Evolutionary conservation across 2,329 filamentous ascomycete species (phyloP), one percentile per base, ranked within the genome.

Genomic region (Plectosphaerella cucumerina): DNA sequence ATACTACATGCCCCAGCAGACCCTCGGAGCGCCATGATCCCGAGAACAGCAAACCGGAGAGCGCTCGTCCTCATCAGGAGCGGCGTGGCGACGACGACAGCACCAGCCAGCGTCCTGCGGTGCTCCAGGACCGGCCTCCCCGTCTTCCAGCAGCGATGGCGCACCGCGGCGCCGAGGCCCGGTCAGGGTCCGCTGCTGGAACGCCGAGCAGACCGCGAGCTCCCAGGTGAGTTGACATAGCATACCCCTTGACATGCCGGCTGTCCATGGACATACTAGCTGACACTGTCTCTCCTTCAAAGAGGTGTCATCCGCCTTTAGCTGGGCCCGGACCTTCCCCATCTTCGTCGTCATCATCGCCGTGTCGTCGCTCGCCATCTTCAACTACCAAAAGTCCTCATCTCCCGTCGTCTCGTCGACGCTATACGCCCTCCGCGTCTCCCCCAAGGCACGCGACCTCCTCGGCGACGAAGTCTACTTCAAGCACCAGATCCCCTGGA

Each of bases 311-410:
- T n/a, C 18, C n/a, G 43, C 45, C 46, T 81, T 82, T 65, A 76
- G 78, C 59, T 92, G 88, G 87, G 66, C 77, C 50, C 81, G 81
- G 60, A 90, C 90, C 1, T 70, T 96, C 33, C 93, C 93, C 49
- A 73, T 96, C 66, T 97, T 97, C 78, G 66, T 87, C 49, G 70
- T 81, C 56, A 75, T 90, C 56, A 83, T 96, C 60, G 80, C 82
- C 46, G 76, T 79, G 50, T 87, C 86, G 58, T 85, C 86, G 58
- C 74, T 95, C 53, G 90, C 87, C 59, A 97, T 99, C 70, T 97
- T 99, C 87, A 99, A 99, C 80, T 97, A 99, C 81, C 93, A 99
- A 70, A 97, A 97, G 70, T 84, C 86, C 51, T 90, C 89, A n/a
- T 90, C 85, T 22, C 89, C 88, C 50, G 82, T 93, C 26, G 89